Evolutionary conservation across 371 early-diverging fungal species (phyloP).

Genomic region (Mortierella sp.): DNA sequence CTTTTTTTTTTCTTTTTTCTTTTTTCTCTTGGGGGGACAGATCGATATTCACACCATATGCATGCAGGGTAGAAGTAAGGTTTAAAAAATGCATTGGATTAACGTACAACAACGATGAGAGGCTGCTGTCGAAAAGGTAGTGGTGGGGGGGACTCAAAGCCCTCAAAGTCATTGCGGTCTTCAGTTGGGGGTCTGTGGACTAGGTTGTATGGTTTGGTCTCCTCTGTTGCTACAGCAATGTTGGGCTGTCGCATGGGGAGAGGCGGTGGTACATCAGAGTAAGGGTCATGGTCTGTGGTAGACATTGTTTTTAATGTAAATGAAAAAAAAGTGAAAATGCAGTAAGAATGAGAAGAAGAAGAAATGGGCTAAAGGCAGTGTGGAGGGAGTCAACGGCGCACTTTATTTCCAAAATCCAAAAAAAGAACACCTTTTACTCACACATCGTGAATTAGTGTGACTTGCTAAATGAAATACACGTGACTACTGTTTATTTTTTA

Average conservation of each 20-base stretch:
- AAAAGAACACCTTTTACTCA: too few species aligned
- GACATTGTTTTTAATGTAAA: slow-evolving; percentile 2
- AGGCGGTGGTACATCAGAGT: slow-evolving; percentile 10
- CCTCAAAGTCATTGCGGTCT: not conserved
- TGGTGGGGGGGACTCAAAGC: slow-evolving; percentile 13
- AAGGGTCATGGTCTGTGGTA: not conserved
- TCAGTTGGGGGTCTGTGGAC: slow-evolving; percentile 1
- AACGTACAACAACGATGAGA: slow-evolving; percentile 19
- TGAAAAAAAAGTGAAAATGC: not conserved
- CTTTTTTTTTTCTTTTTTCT: not conserved
- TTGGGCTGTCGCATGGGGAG: slow-evolving; percentile 17
- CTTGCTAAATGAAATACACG: slow-evolving; percentile 14
- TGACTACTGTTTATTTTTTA: slow-evolving; percentile 33
- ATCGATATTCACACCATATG: not conserved
- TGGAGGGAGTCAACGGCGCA: too few species aligned
- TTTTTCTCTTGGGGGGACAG: not conserved
- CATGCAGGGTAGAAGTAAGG: not conserved
- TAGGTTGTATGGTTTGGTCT: slow-evolving; percentile 16
- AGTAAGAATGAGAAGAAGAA: not conserved
- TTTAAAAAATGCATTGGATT: too few species aligned
- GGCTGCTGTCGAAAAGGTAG: slow-evolving; percentile 17
- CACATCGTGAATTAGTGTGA: too few species aligned
- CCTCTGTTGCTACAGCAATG: not conserved
- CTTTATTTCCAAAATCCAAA: too few species aligned
- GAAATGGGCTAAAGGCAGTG: too few species aligned